Evolutionary conservation across 73 alveolate species (phyloP).

Genomic region (Paramecium sexaurelia): DNA sequence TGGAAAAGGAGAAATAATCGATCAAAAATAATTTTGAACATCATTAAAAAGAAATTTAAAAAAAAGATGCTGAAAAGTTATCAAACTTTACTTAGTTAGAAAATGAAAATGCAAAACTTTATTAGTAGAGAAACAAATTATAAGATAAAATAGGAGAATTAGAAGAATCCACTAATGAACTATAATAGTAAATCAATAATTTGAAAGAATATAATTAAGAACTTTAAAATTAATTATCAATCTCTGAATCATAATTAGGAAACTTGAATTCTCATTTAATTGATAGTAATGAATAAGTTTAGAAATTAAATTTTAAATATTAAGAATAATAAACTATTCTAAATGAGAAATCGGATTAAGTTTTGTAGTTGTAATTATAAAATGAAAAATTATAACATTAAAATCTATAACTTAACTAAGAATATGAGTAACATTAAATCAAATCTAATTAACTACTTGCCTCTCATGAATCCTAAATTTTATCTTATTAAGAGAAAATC

Average conservation of each 20-base stretch:
- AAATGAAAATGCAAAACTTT: conserved; percentile 8
- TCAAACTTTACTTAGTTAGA: background rate
- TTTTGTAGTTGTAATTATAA: background rate
- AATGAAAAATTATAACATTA: background rate
- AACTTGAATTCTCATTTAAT: background rate
- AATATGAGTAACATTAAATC: background rate
- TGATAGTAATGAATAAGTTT: background rate
- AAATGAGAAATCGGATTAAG: background rate
- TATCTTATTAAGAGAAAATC: background rate
- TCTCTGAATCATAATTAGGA: background rate
- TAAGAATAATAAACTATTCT: background rate
- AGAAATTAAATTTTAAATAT: background rate
- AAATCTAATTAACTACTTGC: background rate
- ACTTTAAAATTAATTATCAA: background rate
- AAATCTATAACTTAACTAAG: background rate
- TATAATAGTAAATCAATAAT: background rate
- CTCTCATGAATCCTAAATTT: background rate
- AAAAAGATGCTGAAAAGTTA: background rate
- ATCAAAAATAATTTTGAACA: background rate
- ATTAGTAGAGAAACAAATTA: background rate
- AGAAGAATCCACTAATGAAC: background rate
- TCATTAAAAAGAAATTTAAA: background rate
- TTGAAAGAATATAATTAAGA: background rate
- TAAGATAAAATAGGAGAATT: background rate
- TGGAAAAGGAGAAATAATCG: background rate